Percentiles rank a stretch among this genome's conserved stretches.
Conservation (phyloP, 2,329 filamentous ascomycete genomes). For the Pyricularia sp. region DNA sequence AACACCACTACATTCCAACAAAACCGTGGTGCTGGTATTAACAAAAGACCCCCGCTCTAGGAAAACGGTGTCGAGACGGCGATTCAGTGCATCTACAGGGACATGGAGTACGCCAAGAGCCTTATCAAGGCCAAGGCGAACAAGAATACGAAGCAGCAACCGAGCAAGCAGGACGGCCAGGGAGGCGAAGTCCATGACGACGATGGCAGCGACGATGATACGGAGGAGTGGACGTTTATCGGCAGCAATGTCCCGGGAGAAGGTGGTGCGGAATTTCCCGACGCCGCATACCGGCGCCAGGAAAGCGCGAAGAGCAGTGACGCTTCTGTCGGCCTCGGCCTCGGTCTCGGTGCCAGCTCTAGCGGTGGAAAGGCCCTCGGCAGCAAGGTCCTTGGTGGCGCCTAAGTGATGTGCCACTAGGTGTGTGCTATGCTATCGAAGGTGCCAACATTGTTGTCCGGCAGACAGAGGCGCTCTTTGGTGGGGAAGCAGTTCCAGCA, state of each 20-base stretch:
- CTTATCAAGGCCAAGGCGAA: conserved; percentile 60
- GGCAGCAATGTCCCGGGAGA: conserved; percentile 1
- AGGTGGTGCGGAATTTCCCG: conserved; percentile 1
- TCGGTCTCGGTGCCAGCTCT: background rate
- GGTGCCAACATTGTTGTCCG: background rate
- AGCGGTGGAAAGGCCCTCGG: background rate
- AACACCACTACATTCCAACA: background rate
- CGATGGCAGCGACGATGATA: conserved; percentile 2
- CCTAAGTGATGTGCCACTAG: background rate
- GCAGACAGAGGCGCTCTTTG: background rate
- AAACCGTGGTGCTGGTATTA: background rate
- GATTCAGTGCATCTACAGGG: conserved; percentile 87
- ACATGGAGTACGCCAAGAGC: conserved; percentile 84
- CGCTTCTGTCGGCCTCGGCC: background rate
- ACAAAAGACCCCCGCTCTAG: conserved; percentile 33
- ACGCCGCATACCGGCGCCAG: background rate
- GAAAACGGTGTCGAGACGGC: conserved; percentile 86
- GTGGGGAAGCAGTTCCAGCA: background rate
- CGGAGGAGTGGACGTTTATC: conserved; percentile 6
- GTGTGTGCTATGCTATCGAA: background rate
- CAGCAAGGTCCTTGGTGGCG: background rate
- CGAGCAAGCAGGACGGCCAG: background rate
- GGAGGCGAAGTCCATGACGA: background rate
- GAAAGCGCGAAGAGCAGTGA: background rate
- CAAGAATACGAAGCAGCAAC: conserved; percentile 30